Evolutionary conservation across 495 filamentous ascomycete species (phyloP).

Genomic region (Tuber indicum): DNA sequence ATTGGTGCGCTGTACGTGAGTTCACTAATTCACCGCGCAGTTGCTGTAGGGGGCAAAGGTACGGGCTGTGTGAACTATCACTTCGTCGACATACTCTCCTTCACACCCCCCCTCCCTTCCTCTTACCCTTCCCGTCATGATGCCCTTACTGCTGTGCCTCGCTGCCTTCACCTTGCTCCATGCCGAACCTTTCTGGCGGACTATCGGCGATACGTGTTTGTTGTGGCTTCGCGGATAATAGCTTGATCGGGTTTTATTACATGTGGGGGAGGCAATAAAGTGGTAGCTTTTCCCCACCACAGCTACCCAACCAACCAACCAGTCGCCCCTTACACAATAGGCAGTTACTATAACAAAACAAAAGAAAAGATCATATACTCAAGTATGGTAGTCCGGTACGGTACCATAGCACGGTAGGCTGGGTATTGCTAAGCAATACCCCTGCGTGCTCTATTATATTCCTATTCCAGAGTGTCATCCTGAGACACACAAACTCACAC

Average conservation of each 20-base stretch:
- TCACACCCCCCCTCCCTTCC: not conserved
- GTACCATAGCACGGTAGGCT: not conserved
- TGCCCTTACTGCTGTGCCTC: not conserved
- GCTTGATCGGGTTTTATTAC: not conserved
- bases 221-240: not conserved
- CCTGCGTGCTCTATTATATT: not conserved
- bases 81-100: not conserved
- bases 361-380: not conserved
- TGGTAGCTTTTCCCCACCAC: not conserved
- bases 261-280: not conserved
- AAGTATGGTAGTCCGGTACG: not conserved
- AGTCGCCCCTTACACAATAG: not conserved
- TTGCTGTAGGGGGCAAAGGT: not conserved
- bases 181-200: not conserved
- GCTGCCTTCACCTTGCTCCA: not conserved
- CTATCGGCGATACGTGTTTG: not conserved
- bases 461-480: not conserved
- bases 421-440: not conserved
- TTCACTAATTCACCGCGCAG: not conserved
- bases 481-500: not conserved
- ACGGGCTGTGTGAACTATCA: not conserved
- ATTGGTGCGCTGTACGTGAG: conserved; percentile 2
- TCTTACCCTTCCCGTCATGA: not conserved
- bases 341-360: not conserved
- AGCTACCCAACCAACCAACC: not conserved